A percentile compares a stretch with the other conserved stretches of the same genome.
Conservation (phyloP, 352 stramenopile species). For the Pythium volutum region DNA sequence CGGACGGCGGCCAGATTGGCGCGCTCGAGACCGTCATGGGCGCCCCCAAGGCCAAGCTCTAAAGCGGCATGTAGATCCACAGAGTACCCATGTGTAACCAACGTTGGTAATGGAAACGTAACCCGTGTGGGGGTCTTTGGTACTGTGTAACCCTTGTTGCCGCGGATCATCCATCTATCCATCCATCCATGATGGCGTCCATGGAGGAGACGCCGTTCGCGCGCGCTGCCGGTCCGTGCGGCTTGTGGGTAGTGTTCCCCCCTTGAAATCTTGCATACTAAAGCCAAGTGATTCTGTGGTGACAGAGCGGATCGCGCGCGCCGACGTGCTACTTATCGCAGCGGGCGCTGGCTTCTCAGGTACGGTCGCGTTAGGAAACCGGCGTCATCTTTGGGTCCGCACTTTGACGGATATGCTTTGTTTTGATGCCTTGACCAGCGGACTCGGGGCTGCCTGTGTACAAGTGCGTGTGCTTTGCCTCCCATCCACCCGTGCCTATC, state of each 20-base stretch:
- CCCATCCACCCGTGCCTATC: no score
- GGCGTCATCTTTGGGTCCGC: no score
- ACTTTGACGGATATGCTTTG: not conserved
- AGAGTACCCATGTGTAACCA: conserved; percentile 11
- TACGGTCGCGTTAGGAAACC: no score
- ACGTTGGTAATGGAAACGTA: conserved; percentile 1
- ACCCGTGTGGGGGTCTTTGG: no score
- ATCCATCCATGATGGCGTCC: not conserved
- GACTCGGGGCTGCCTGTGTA: conserved; percentile 90
- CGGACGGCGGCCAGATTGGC: conserved; percentile 86
- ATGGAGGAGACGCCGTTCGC: not conserved
- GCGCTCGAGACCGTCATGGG: conserved; percentile 46
- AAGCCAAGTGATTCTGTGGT: not conserved
- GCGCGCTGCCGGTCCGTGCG: conserved; percentile 13
- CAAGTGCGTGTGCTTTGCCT: conserved; percentile 49
- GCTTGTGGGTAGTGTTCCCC: not conserved
- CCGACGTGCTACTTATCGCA: conserved; percentile 85
- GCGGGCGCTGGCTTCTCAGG: conserved; percentile 88
- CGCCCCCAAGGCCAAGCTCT: conserved; percentile 37
- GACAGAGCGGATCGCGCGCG: conserved; percentile 58
- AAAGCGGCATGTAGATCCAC: no score
- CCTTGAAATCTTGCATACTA: not conserved
- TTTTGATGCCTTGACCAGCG: conserved; percentile 21
- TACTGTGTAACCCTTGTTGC: not conserved
- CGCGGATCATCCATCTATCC: not conserved